A percentile compares a stretch with the other conserved stretches of the same genome.
Evolutionary conservation across 108 stramenopile genomes (phyloP).

Genomic region (Aurantiochytrium sp.): DNA sequence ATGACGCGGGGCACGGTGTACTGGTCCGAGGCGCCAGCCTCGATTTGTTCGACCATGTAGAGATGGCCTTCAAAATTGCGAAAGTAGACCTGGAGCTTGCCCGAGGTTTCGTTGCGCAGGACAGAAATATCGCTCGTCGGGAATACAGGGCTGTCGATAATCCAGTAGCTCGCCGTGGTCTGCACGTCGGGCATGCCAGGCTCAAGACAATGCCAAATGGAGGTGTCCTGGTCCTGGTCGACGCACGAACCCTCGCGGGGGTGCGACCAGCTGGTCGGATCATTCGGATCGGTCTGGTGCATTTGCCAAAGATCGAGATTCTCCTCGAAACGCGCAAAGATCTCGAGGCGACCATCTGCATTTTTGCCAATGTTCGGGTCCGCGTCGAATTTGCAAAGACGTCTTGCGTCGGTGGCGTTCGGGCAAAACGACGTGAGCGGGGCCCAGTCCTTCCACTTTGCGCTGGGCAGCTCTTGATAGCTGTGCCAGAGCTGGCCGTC

Average conservation of each 20-base stretch:
- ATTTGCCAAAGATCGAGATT: conserved; percentile 12
- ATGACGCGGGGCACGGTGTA: background rate
- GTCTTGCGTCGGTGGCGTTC: background rate
- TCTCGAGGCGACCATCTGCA: background rate
- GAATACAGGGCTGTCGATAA: conserved; percentile 1
- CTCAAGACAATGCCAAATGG: background rate
- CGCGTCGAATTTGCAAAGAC: background rate
- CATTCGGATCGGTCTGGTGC: background rate
- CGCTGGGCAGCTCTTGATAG: background rate
- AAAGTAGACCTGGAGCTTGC: background rate
- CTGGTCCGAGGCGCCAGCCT: background rate
- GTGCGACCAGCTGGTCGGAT: background rate
- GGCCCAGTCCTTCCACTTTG: background rate
- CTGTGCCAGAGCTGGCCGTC: conserved; percentile 4
- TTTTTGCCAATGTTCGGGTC: background rate
- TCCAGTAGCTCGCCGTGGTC: background rate
- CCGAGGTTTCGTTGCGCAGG: background rate
- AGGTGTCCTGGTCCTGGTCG: background rate
- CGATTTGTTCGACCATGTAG: background rate
- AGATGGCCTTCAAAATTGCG: conserved; percentile 14
- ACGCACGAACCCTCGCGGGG: background rate
- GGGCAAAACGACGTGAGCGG: background rate
- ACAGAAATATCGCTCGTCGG: background rate
- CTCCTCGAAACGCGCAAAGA: background rate
- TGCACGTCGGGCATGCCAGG: background rate